Evolutionary conservation across 1,284 basidiomycete species (phyloP), one percentile per base, ranked within the genome.

Genomic region (Gastroboletus turbinatus): DNA sequence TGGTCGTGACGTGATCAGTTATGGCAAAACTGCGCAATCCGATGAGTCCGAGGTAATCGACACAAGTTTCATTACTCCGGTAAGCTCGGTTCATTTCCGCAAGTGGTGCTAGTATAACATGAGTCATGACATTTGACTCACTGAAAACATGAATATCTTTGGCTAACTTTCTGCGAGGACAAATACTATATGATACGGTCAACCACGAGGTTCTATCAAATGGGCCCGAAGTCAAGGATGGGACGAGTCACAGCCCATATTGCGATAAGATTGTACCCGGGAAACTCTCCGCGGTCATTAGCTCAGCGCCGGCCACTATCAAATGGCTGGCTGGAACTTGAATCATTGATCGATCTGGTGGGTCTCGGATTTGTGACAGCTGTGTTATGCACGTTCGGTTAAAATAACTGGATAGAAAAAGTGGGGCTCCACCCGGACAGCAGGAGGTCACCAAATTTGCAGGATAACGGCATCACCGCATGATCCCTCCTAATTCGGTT

Each of bases 381-480:
- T 27, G 35, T 25, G 2, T 21, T 50, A 2, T 30, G 21, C 55
- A 38, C 42, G 45, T 4, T 56, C 53, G 53, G 61, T 39, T 62
- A 42, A 54, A 50, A 36, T 32, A 55, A 43, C 4, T 14, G 35
- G 36, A 49, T 16, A 43, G 33, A 50, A 42, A 54, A 57, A 60
- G 44, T 56, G 56, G 55, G 47, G 67, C 52, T 43, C 57, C 63
- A 47, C 17, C 50, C 21, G 10, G 17, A 43, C 38, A 4, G 47
- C 53, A 45, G 51, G 54, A 25, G 45, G 38, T 38, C 44, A 14
- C 47, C 35, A 16, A 39, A 30, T 38, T 39, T 23, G 5, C 2
- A 29, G 5, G 44, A 35, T 56, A 27, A 55, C 62, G 55, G 54
- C 59, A 62, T 44, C 49, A 46, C 50, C 57, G 48, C 56, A 49